Percentiles rank a stretch among this genome's conserved stretches.
Evolutionary conservation across 2,329 filamentous ascomycete genomes (phyloP).

Genomic region (Cladosporium sp.): DNA sequence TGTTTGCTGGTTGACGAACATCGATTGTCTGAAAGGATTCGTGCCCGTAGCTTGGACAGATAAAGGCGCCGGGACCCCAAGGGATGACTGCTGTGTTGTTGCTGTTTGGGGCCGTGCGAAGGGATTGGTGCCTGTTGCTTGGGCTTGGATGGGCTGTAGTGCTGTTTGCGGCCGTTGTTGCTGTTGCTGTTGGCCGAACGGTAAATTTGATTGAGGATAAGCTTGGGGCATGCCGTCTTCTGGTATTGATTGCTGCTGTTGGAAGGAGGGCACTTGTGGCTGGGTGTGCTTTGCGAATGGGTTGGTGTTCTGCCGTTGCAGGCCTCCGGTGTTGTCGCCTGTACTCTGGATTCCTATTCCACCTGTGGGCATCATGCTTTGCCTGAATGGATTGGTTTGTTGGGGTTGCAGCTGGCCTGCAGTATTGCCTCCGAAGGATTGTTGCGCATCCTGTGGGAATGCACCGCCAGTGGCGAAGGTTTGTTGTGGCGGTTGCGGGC

Average conservation of each 20-base stretch:
- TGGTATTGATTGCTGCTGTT: slow-evolving; percentile 18
- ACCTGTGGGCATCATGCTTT: slow-evolving; percentile 67
- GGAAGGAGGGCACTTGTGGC: background rate
- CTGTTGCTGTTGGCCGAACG: slow-evolving; percentile 17
- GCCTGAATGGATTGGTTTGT: slow-evolving; percentile 87
- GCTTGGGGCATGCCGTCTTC: slow-evolving; percentile 19
- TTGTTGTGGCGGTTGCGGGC: slow-evolving; percentile 58
- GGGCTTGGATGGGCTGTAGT: slow-evolving; percentile 44
- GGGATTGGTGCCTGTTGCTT: slow-evolving; percentile 68
- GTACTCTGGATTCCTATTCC: background rate
- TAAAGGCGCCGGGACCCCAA: slow-evolving; percentile 37
- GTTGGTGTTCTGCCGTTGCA: slow-evolving; percentile 36
- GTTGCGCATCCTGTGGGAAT: slow-evolving; percentile 17
- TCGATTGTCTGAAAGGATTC: slow-evolving; percentile 89
- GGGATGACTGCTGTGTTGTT: slow-evolving; percentile 26
- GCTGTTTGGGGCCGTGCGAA: slow-evolving; percentile 57
- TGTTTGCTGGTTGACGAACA: slow-evolving; percentile 83
- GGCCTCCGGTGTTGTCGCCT: slow-evolving; percentile 14
- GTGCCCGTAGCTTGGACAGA: slow-evolving; percentile 80
- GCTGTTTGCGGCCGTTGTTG: slow-evolving; percentile 33
- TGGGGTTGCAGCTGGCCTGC: slow-evolving; percentile 47
- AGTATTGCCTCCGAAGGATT: slow-evolving; percentile 21
- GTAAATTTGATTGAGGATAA: background rate
- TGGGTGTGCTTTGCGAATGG: slow-evolving; percentile 58
- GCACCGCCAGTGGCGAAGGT: slow-evolving; percentile 32